Evolutionary conservation across 2,329 filamentous ascomycete species (phyloP).

Genomic region (Cordyceps tenuipes): DNA sequence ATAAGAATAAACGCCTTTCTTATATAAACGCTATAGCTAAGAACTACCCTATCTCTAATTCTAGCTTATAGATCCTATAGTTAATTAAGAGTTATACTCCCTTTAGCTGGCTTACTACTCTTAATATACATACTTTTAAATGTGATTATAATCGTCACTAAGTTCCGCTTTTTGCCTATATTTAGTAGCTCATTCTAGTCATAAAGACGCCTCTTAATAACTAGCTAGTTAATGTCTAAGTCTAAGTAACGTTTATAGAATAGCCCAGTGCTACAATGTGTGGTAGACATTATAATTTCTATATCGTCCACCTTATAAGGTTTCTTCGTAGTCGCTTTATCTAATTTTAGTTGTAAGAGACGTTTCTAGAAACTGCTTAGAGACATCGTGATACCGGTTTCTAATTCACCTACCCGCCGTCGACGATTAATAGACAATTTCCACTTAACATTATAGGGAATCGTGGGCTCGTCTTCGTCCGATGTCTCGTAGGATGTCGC

Average conservation of each 20-base stretch:
- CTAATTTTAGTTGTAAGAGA: constrained; percentile 7
- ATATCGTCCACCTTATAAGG: constrained; percentile 9
- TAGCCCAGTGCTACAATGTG: neutral
- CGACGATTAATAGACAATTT: constrained; percentile 5
- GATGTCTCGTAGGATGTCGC: constrained; percentile 1
- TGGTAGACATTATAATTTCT: constrained; percentile 5
- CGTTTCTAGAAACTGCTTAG: constrained; percentile 5
- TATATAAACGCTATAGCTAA: constrained; percentile 10
- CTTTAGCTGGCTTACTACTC: neutral
- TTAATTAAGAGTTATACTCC: constrained; percentile 11
- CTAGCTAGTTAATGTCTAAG: constrained; percentile 11
- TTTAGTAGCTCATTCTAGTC: constrained; percentile 12
- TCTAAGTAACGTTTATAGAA: neutral
- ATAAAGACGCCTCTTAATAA: constrained; percentile 2
- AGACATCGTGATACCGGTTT: constrained; percentile 3
- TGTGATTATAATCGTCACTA: constrained; percentile 10
- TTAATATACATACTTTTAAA: constrained; percentile 10
- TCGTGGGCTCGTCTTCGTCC: constrained; percentile 9
- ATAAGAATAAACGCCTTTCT: constrained; percentile 11
- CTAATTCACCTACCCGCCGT: constrained; percentile 5
- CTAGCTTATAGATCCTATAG: constrained; percentile 10
- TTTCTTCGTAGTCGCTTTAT: constrained; percentile 3
- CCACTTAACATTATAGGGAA: constrained; percentile 10
- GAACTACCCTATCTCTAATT: constrained; percentile 9
- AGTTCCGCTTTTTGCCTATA: constrained; percentile 7